phyloP scores from a whole-genome alignment of 2,329 filamentous ascomycete species.

The Aspergillus sp. region DNA sequence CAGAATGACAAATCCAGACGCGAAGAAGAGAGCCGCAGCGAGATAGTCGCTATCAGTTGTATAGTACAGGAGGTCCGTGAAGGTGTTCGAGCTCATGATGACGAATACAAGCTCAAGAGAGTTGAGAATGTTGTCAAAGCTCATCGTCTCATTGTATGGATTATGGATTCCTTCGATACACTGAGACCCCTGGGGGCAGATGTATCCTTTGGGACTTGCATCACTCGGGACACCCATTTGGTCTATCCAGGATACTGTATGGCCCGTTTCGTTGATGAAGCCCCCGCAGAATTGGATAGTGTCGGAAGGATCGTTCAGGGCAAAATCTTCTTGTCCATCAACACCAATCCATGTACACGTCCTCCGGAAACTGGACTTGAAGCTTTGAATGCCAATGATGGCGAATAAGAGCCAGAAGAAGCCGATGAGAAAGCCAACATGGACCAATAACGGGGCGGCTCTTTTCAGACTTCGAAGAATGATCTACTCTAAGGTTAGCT shows the following conservation, averaged over 20 bases:
- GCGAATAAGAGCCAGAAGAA: constrained; percentile 99
- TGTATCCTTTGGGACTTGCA: constrained; percentile 69
- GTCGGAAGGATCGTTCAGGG: constrained; percentile 53
- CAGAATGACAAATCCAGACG: constrained; percentile 77
- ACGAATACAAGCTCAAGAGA: constrained; percentile 95
- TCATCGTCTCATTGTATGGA: constrained; percentile 81
- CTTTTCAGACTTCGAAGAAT: constrained; percentile 95
- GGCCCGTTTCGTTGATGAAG: constrained; percentile 62
- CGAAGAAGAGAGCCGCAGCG: constrained; percentile 74
- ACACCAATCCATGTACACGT: constrained; percentile 77
- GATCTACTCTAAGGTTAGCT: constrained; percentile 55
- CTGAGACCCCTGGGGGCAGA: constrained; percentile 79
- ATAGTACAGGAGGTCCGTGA: constrained; percentile 90
- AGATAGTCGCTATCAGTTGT: constrained; percentile 91
- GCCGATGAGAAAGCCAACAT: constrained; percentile 88
- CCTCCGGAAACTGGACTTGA: constrained; percentile 77
- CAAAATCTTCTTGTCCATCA: constrained; percentile 38
- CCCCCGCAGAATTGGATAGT: constrained; percentile 82
- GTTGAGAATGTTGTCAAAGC: constrained; percentile 91
- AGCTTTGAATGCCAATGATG: constrained; percentile 94
- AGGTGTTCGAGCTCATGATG: constrained; percentile 98
- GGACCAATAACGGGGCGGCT: constrained; percentile 83
- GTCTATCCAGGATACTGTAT: constrained; percentile 67
- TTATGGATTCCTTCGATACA: constrained; percentile 73
- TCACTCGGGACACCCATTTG: constrained; percentile 52